These are phyloP conservation scores for Candida peoriensis DNA, from an alignment of 805 yeast species.

Conservation along the genomic window DNA sequence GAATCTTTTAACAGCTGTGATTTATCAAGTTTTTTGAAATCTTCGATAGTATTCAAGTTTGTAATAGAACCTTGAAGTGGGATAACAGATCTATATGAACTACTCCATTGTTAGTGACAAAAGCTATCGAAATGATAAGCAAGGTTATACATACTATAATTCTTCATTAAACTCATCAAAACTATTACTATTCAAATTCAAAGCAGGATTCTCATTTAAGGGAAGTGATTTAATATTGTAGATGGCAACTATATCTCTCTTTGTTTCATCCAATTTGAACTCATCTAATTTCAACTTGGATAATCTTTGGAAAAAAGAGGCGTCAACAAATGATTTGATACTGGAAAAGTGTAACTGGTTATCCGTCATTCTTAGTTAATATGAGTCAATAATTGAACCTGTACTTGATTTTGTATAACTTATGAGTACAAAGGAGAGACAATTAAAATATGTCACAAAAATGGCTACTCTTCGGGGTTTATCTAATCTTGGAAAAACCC, in stretches of 20 bases:
- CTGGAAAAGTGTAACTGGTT: slow-evolving; percentile 31
- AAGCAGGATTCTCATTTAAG: slow-evolving; percentile 27
- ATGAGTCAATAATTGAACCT: too few relatives aligned
- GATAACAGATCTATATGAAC: slow-evolving; percentile 18
- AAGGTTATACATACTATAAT: slow-evolving; percentile 5
- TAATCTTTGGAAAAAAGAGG: slow-evolving; percentile 78
- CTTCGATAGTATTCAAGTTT: slow-evolving; percentile 82
- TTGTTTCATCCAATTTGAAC: slow-evolving; percentile 45
- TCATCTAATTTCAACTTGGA: slow-evolving; percentile 70
- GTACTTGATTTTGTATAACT: too few relatives aligned
- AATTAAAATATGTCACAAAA: too few relatives aligned
- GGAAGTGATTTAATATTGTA: slow-evolving; percentile 27
- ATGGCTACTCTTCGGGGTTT: too few relatives aligned
- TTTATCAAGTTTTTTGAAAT: slow-evolving; percentile 71
- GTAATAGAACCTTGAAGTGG: slow-evolving; percentile 36
- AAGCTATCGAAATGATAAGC: not conserved
- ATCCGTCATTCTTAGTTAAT: not conserved
- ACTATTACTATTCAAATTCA: slow-evolving; percentile 23
- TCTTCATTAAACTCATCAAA: slow-evolving; percentile 20
- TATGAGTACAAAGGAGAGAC: too few relatives aligned
- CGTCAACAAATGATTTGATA: slow-evolving; percentile 71
- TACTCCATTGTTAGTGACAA: slow-evolving; percentile 2
- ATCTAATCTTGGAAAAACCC: too few relatives aligned
- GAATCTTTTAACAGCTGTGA: slow-evolving; percentile 42
- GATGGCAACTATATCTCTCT: slow-evolving; percentile 23